Evolutionary conservation across 306 rosid species (phyloP).

Genomic region (Sphenostylis stenocarpa): DNA sequence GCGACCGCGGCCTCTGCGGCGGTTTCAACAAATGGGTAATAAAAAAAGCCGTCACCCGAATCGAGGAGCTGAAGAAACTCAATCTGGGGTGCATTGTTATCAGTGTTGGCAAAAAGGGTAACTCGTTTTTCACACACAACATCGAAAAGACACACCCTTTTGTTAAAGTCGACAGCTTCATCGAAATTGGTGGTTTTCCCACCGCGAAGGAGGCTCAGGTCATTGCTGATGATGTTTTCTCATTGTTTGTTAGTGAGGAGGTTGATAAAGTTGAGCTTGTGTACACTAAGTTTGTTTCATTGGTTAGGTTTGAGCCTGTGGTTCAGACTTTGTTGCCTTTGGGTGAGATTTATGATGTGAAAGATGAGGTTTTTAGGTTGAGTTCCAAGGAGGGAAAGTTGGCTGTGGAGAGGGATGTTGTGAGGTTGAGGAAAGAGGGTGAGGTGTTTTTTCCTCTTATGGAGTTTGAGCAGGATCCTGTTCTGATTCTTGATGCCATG

Average conservation of each 20-base stretch:
- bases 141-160: not conserved
- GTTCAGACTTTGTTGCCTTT: slow-evolving; percentile 70
- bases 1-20: slow-evolving; percentile 76
- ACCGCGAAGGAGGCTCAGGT: slow-evolving; percentile 65
- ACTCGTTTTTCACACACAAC: slow-evolving; percentile 45
- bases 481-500: slow-evolving; percentile 84
- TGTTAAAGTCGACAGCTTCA: slow-evolving; percentile 47
- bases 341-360: slow-evolving; percentile 54
- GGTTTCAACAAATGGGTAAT: slow-evolving; percentile 59
- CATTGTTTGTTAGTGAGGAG: slow-evolving; percentile 68
- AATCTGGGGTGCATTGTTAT: slow-evolving; percentile 54
- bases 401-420: slow-evolving; percentile 53
- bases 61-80: slow-evolving; percentile 46
- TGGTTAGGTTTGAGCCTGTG: slow-evolving; percentile 65
- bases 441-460: slow-evolving; percentile 33
- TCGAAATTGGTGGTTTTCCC: slow-evolving; percentile 50
- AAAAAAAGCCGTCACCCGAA: slow-evolving; percentile 50
- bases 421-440: slow-evolving; percentile 27
- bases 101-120: slow-evolving; percentile 78
- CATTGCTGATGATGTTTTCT: slow-evolving; percentile 76
- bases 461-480: slow-evolving; percentile 86
- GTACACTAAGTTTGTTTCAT: slow-evolving; percentile 62
- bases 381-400: slow-evolving; percentile 66
- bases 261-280: slow-evolving; percentile 83
- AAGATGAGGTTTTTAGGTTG: slow-evolving; percentile 74